Percentiles rank a stretch among this genome's conserved stretches.
phyloP scores from a whole-genome alignment of 2,329 filamentous ascomycete species.

The Leptographium flavum region DNA sequence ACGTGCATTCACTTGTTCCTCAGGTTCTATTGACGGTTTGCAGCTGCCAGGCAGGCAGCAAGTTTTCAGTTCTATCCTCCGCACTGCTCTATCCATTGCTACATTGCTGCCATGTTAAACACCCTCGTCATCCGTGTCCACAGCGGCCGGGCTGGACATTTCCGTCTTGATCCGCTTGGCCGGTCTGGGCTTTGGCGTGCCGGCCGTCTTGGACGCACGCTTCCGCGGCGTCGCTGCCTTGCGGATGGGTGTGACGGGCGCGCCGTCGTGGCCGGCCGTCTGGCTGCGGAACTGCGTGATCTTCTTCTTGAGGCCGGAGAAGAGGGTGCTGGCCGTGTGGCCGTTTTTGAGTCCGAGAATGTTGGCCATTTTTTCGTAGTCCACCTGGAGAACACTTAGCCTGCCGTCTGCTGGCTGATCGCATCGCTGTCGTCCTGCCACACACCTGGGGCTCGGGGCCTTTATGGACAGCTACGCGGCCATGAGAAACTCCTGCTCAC shows the following conservation, averaged over 20 bases:
- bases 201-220: background rate
- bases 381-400: conserved; percentile 4
- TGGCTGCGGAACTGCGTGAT: conserved; percentile 2
- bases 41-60: too few species aligned
- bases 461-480: conserved; percentile 9
- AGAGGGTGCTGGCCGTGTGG: conserved; percentile 3
- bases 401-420: too few species aligned
- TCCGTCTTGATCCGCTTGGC: conserved; percentile 4
- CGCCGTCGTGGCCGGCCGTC: background rate
- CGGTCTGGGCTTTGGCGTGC: conserved; percentile 1
- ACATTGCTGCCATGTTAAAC: too few species aligned
- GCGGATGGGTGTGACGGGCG: background rate
- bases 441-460: conserved; percentile 7
- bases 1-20: too few species aligned
- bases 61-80: too few species aligned
- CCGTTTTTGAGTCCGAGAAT: conserved; percentile 8
- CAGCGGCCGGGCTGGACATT: background rate
- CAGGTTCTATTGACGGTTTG: too few species aligned
- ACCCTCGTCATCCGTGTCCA: background rate
- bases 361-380: conserved; percentile 5
- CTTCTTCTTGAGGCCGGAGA: conserved; percentile 8
- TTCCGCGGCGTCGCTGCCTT: conserved; percentile 5
- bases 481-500: conserved; percentile 10
- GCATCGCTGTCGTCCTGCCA: too few species aligned
- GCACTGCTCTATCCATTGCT: too few species aligned